A percentile compares a stretch with the other conserved stretches of the same genome.
Evolutionary conservation across 2,329 filamentous ascomycete genomes (phyloP).

Genomic region (Plectosphaerella sp.): DNA sequence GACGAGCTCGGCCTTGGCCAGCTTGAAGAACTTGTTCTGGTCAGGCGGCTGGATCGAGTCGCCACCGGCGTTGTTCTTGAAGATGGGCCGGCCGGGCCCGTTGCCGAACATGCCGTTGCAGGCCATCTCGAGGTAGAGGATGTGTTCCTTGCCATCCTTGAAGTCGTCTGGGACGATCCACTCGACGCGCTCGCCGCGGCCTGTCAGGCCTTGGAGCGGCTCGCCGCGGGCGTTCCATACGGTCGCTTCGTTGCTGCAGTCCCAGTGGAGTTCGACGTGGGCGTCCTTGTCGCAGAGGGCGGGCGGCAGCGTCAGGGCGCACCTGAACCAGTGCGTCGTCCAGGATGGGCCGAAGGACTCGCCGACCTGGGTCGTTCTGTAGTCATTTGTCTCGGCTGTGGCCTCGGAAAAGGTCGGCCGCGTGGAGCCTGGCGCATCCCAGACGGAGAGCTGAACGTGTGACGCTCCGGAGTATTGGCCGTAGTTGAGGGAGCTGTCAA

Average conservation of each 20-base stretch:
- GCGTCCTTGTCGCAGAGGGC: conserved; percentile 46
- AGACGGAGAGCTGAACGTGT: conserved; percentile 11
- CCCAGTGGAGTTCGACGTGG: conserved; percentile 63
- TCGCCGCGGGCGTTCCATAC: conserved; percentile 60
- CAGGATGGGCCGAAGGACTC: conserved; percentile 62
- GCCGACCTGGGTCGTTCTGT: conserved; percentile 39
- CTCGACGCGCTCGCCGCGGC: conserved; percentile 57
- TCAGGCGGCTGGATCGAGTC: conserved; percentile 61
- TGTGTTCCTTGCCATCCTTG: conserved; percentile 56
- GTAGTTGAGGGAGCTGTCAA: conserved; percentile 10
- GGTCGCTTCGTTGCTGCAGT: conserved; percentile 64
- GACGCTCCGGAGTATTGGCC: conserved; percentile 8
- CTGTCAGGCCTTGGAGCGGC: conserved; percentile 61
- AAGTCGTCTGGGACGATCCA: conserved; percentile 59
- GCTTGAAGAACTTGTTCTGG: conserved; percentile 51
- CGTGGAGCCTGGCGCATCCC: conserved; percentile 10
- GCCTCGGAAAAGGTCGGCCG: conserved; percentile 11
- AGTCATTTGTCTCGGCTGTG: conserved; percentile 8
- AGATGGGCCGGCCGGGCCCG: conserved; percentile 10
- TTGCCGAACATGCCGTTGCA: conserved; percentile 66
- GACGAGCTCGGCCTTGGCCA: conserved; percentile 56
- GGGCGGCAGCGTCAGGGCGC: conserved; percentile 54
- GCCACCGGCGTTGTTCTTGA: conserved; percentile 36
- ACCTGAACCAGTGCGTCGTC: conserved; percentile 69
- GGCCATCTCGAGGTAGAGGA: conserved; percentile 66